Evolutionary conservation across 2,329 filamentous ascomycete species (phyloP), one percentile per base, ranked within the genome.

Genomic region (Pyricularia grisea): DNA sequence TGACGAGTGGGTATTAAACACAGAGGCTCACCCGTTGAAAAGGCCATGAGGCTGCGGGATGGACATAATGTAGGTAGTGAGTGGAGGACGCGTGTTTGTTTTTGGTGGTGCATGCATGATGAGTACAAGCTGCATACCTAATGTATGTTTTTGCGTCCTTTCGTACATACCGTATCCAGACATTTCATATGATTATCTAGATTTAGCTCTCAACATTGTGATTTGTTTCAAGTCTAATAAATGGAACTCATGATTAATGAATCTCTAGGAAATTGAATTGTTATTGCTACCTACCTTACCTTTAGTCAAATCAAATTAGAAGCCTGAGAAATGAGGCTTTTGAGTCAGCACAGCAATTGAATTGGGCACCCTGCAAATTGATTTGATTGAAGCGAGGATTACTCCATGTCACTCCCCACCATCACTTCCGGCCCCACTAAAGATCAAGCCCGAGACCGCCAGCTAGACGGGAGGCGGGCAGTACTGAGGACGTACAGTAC

Each of bases 1-100:
- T 72, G 88, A 90, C 76, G 80, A 86, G 69, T 89, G 85, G 83
- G 86, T 89, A 68, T 77, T 89, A 66, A 86, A 86, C 72, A 86
- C 85, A 1, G 84, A 86, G 76, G 84, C 83, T 25, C 85, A 87
- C 72, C 84, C 85, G 61, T 74, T 86, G 58, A 76, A 77, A 69
- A 77, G 81, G 28, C 72, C 75, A 30, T 72, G 23, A 12, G 23
- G 20, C 12, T 50, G 17, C 36, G 31, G 65, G 14, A 50, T 27
- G 36, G 23, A 66, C 64, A 66, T 66, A 36, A 27, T 27, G 27
- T 23, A 36, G 12, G 14, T 28, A 66, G 10, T 28, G 27, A 14
- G 30, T n/a, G 30, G 36, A 42, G 30, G 36, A 42, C 14, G 11
- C 11, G 36, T 14, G 42, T 27, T 27, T 27, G 27, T 27, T 7